Percentiles rank a stretch among this genome's conserved stretches.
Evolutionary conservation across 495 filamentous ascomycete genomes (phyloP).

Genomic region (Wilcoxina mikolae): DNA sequence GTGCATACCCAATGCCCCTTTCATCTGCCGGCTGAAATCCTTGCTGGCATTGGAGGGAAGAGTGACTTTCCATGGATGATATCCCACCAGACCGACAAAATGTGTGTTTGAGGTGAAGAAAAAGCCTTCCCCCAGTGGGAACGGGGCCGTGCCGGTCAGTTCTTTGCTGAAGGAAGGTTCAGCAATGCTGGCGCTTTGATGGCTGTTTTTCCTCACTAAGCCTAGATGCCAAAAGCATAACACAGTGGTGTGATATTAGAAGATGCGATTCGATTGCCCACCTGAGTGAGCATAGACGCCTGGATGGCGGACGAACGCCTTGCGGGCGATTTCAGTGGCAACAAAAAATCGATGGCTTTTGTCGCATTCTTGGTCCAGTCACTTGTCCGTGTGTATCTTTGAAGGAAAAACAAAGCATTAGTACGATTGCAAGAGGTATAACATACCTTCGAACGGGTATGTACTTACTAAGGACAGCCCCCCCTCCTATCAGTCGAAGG

Average conservation of each 20-base stretch:
- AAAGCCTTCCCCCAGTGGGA: not conserved
- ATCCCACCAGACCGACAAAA: not conserved
- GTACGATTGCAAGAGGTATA: not conserved
- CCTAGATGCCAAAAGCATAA: not conserved
- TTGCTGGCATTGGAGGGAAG: not conserved
- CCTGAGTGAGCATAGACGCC: not conserved
- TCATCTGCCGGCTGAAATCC: not conserved
- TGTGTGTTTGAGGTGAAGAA: not conserved
- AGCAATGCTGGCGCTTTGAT: not conserved
- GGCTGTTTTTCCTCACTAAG: not conserved
- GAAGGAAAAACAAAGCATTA: not conserved
- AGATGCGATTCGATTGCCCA: not conserved
- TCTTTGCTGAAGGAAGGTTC: not conserved
- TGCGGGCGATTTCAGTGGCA: not conserved
- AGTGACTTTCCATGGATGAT: not conserved
- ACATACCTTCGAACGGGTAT: not conserved
- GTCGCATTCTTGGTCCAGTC: not conserved
- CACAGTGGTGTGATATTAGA: not conserved
- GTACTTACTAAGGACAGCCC: not conserved
- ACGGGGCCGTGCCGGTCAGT: not conserved
- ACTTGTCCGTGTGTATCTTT: not conserved
- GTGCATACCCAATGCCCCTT: not conserved
- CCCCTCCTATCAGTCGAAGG: not conserved
- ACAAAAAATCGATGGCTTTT: not conserved
- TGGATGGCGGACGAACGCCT: not conserved